A percentile compares a stretch with the other conserved stretches of the same genome.
phyloP scores from a whole-genome alignment of 305 asterid species.

The Solanum chacoense region DNA sequence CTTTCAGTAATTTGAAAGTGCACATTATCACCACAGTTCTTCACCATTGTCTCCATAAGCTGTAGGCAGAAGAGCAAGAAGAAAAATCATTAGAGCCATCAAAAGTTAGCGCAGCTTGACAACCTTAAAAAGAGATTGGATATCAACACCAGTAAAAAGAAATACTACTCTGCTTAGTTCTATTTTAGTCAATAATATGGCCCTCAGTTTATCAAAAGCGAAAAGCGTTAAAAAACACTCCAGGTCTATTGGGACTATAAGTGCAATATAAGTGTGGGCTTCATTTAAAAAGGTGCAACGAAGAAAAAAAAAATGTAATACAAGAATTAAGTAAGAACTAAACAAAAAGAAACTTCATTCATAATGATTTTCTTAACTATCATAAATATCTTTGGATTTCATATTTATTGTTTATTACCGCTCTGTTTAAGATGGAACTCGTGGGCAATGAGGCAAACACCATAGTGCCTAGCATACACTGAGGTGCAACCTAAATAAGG shows the following conservation, averaged over 20 bases:
- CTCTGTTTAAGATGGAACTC: not conserved
- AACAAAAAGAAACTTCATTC: not conserved
- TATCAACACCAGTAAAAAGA: not conserved
- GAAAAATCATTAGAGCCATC: not conserved
- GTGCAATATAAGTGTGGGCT: not conserved
- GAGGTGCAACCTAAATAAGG: not conserved
- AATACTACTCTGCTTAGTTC: not conserved
- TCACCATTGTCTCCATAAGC: constrained; percentile 97
- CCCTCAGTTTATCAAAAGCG: not conserved
- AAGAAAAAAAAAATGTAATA: not conserved
- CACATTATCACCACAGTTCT: constrained; percentile 90
- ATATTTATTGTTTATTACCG: not conserved
- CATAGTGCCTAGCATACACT: not conserved
- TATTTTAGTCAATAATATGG: not conserved
- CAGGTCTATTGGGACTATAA: not conserved
- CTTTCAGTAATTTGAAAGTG: constrained; percentile 92
- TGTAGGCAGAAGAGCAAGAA: constrained; percentile 1
- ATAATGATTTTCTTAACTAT: not conserved
- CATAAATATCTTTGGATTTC: not conserved
- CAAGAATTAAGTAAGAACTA: not conserved
- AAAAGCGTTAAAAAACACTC: not conserved
- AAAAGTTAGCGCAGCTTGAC: not conserved
- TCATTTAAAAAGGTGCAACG: not conserved
- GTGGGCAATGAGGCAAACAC: not conserved
- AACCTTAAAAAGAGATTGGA: not conserved